Base-by-base conservation (phyloP, 1,139 yeast genomes). In the Candida tropicalis region DNA sequence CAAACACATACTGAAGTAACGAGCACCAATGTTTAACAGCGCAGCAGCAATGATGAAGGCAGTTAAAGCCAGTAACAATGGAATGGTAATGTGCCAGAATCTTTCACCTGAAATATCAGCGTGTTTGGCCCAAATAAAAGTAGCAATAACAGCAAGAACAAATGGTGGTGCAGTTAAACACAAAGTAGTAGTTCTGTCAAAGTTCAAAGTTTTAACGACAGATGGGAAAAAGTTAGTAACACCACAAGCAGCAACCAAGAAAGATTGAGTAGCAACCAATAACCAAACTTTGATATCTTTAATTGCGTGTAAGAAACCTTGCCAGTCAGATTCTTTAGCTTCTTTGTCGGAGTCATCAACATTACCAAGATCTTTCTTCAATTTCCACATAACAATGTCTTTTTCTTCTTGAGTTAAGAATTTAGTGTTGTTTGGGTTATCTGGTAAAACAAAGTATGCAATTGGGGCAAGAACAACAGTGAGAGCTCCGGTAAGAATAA, bases 401-500 rank as follows among this genome's bases (percentile, higher is more conserved):
- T 68, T 70, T 58, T 81, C 86, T 49, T 74, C 71, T 40, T 66
- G 70, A 26, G 59, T 64, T 46, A 81, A 66, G 62, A 77, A 79
- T 49, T 75, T 75, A 20, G 82, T 72, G 41, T 68, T 67, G 20
- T 60, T 67, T 31, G 90, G 90, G 75, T 82, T 82, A 60, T 87
- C 93, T 10, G 95, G 84, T 51, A 87, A 73, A 33, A 77, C 62
- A 54, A 84, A 82, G 64, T 69, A 86, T 40, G 87, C 73, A 35
- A 84, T 50, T 27, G 84, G 62, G 2, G 76, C 78, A 41, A 76
- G 63, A 27, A 79, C 79, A 17, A 79, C 79, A 17, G 95, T 87
- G 55, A 84, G 72, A 7, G 82, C 70, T 48, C 95, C 93, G 61
- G 85, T 91, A 50, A 86, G 78, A 50, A 84, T 76, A 61, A 81